Conservation (phyloP, 2,329 filamentous ascomycete genomes). For the Colletotrichum tropicale region DNA sequence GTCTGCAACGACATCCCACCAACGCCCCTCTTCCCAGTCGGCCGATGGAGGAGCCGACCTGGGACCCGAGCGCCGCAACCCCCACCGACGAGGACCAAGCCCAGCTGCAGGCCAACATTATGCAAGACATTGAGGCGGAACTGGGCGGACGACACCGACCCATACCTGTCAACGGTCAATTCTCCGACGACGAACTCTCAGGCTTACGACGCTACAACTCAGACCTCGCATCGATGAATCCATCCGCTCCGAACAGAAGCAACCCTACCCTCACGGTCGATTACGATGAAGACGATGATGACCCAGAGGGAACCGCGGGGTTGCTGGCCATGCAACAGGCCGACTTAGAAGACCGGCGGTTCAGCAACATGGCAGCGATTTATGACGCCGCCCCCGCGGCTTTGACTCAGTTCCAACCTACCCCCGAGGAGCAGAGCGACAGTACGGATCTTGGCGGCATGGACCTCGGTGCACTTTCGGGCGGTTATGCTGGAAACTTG, state of each 20-base stretch:
- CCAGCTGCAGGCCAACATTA: conserved; percentile 53
- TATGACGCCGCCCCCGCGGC: conserved; percentile 44
- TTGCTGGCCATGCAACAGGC: conserved; percentile 83
- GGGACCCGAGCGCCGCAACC: conserved; percentile 39
- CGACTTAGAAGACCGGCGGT: conserved; percentile 75
- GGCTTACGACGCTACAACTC: conserved; percentile 56
- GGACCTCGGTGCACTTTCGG: conserved; percentile 77
- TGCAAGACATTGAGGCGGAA: conserved; percentile 63
- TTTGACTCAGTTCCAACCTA: conserved; percentile 43
- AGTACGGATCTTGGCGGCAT: conserved; percentile 76
- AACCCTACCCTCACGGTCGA: conserved; percentile 38
- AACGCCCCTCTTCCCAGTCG: conserved; percentile 63
- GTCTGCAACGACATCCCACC: conserved; percentile 62
- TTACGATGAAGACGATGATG: conserved; percentile 74
- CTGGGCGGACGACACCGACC: conserved; percentile 47
- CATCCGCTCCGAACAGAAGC: conserved; percentile 46
- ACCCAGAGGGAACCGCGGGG: conserved; percentile 85
- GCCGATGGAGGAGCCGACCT: conserved; percentile 49
- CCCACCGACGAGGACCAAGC: conserved; percentile 30
- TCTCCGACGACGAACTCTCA: conserved; percentile 51
- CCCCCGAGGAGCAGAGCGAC: conserved; percentile 62
- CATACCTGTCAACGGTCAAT: conserved; percentile 47
- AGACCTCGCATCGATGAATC: conserved; percentile 42
- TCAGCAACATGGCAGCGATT: conserved; percentile 57
- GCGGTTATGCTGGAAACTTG: conserved; percentile 65